Conservation (phyloP, 257 asterid genomes). For the Solanum lycopersicoides region DNA sequence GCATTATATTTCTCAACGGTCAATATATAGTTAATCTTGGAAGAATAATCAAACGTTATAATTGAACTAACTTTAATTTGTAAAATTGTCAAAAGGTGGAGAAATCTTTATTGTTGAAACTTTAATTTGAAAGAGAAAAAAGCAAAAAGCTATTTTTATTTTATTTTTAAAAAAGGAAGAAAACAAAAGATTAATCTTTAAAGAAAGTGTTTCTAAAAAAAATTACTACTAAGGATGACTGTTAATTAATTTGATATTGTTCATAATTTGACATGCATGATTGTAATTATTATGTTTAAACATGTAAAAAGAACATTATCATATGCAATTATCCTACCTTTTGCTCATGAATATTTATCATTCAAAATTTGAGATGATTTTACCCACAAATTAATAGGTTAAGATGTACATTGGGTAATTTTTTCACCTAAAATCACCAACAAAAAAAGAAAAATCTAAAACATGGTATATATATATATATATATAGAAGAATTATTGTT, state of each 20-base stretch:
- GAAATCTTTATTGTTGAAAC: background rate
- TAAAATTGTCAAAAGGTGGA: background rate
- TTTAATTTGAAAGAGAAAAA: background rate
- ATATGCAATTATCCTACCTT: background rate
- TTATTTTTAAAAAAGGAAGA: background rate
- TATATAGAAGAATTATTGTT: background rate
- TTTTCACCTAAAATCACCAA: background rate
- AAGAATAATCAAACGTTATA: background rate
- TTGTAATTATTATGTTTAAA: background rate
- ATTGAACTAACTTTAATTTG: background rate
- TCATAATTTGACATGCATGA: background rate
- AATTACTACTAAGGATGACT: background rate
- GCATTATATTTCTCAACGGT: background rate
- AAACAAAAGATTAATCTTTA: background rate
- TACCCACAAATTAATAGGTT: background rate
- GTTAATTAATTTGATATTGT: background rate
- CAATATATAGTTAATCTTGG: background rate
- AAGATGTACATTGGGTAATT: background rate
- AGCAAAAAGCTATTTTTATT: background rate
- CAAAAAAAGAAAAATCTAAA: background rate
- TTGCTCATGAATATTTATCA: background rate
- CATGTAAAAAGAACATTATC: background rate
- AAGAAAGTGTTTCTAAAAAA: background rate
- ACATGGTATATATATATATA: background rate
- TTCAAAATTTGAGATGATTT: background rate